Percentiles rank a stretch among this genome's conserved stretches.
phyloP scores from a whole-genome alignment of 2,329 filamentous ascomycete genomes.

The Penicillium frequentans region DNA sequence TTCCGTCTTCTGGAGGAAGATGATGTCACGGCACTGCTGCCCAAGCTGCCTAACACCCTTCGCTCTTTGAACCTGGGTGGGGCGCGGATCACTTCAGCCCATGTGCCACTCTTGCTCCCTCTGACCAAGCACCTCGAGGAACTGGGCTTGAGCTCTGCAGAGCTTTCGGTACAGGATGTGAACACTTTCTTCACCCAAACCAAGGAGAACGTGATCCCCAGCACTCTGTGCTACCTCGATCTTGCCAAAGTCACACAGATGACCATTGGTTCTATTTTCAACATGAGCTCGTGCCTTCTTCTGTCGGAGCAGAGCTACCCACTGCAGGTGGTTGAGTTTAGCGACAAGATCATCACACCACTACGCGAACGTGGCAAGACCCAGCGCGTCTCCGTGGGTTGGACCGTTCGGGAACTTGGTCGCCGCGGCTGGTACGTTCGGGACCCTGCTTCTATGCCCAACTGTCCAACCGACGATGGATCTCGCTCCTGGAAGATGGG shows the following conservation, averaged over 20 bases:
- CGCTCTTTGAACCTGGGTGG: constrained; percentile 75
- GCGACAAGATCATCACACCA: constrained; percentile 65
- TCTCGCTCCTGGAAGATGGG: constrained; percentile 77
- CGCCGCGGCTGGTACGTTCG: constrained; percentile 68
- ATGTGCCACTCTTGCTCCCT: constrained; percentile 63
- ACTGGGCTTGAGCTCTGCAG: constrained; percentile 67
- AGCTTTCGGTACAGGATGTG: constrained; percentile 65
- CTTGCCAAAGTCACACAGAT: constrained; percentile 66
- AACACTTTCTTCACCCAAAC: constrained; percentile 58
- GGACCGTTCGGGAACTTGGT: constrained; percentile 68
- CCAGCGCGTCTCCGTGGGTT: constrained; percentile 59
- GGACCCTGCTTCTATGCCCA: constrained; percentile 39
- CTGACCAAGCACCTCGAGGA: constrained; percentile 74
- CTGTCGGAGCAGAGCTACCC: constrained; percentile 63
- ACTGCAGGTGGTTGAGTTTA: constrained; percentile 74
- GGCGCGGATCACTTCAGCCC: constrained; percentile 65
- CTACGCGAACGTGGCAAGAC: constrained; percentile 64
- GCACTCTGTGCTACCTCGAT: constrained; percentile 70
- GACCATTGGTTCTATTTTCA: constrained; percentile 59
- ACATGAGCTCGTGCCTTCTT: constrained; percentile 56
- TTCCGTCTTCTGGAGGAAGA: constrained; percentile 68
- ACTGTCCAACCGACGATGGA: constrained; percentile 53
- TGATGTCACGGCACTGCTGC: constrained; percentile 66
- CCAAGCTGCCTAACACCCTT: constrained; percentile 64
- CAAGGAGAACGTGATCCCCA: constrained; percentile 21